phyloP scores from a whole-genome alignment of 805 yeast species.

The Maudiozyma saulgeensis region DNA sequence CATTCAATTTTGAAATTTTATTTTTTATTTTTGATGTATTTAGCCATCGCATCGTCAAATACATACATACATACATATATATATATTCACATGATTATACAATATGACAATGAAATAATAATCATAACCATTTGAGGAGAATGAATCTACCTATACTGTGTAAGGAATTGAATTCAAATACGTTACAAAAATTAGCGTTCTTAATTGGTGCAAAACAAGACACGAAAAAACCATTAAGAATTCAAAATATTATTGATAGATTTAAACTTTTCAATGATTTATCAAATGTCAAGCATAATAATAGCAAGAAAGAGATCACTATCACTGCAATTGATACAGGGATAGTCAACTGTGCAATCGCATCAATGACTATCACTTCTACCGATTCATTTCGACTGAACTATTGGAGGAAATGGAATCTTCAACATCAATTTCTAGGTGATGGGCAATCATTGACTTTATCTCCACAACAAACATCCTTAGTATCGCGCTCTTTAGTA shows the following conservation, averaged over 20 bases:
- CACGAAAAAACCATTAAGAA: constrained; percentile 11
- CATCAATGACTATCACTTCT: constrained; percentile 7
- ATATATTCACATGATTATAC: too few species aligned
- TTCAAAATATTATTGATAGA: constrained; percentile 12
- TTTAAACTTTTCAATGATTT: constrained; percentile 7
- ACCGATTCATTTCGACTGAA: too few species aligned
- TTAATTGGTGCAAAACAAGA: constrained; percentile 18
- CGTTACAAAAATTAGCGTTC: constrained; percentile 14
- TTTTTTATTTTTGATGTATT: too few species aligned
- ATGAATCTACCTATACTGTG: not conserved
- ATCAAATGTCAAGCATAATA: not conserved
- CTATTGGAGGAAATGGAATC: constrained; percentile 31
- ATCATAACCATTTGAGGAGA: not conserved
- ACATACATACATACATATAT: too few species aligned
- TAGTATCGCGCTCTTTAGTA: constrained; percentile 7
- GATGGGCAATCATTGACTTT: constrained; percentile 6
- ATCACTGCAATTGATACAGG: constrained; percentile 33
- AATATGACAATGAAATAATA: too few species aligned
- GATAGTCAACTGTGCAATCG: constrained; percentile 30
- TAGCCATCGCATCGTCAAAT: too few species aligned
- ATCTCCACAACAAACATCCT: constrained; percentile 20
- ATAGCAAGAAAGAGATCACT: constrained; percentile 12
- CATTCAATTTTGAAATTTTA: too few species aligned
- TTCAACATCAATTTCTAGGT: constrained; percentile 12
- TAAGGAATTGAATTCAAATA: constrained; percentile 11